These are phyloP conservation scores for Vanderwaltozyma verrucispora DNA, from an alignment of 805 yeast genomes.

Conservation along the genomic window DNA sequence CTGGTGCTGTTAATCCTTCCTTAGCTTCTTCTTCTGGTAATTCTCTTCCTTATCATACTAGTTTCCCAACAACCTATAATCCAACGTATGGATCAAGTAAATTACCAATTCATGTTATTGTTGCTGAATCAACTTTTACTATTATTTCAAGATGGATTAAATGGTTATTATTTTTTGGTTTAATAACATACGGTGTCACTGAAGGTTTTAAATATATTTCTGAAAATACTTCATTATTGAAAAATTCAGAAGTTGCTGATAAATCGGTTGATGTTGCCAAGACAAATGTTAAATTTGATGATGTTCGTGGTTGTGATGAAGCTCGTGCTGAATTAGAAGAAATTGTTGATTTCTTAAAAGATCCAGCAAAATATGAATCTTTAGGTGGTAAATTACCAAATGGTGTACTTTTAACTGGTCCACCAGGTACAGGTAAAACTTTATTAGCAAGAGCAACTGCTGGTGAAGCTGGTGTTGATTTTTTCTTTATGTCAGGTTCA, in stretches of 20 bases:
- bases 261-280: slow-evolving; percentile 75
- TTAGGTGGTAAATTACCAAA: slow-evolving; percentile 96
- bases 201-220: slow-evolving; percentile 67
- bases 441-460: slow-evolving; percentile 96
- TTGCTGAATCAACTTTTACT: slow-evolving; percentile 74
- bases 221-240: slow-evolving; percentile 62
- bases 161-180: slow-evolving; percentile 75
- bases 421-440: slow-evolving; percentile 99
- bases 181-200: slow-evolving; percentile 71
- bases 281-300: slow-evolving; percentile 79
- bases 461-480: slow-evolving; percentile 98
- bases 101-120: slow-evolving; percentile 90
- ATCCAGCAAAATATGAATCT: slow-evolving; percentile 92
- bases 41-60: slow-evolving; percentile 16
- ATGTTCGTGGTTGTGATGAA: slow-evolving; percentile 97
- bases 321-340: slow-evolving; percentile 96
- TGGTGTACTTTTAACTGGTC: slow-evolving; percentile 94
- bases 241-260: slow-evolving; percentile 60
- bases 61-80: slow-evolving; percentile 24
- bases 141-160: slow-evolving; percentile 78
- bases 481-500: slow-evolving; percentile 96
- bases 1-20: slow-evolving; percentile 26
- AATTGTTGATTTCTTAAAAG: slow-evolving; percentile 93
- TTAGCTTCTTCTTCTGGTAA: slow-evolving; percentile 19
- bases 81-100: slow-evolving; percentile 46